These are phyloP conservation scores for Aspergillus bombycis DNA, from an alignment of 2,329 filamentous ascomycete genomes.

Conservation along the genomic window DNA sequence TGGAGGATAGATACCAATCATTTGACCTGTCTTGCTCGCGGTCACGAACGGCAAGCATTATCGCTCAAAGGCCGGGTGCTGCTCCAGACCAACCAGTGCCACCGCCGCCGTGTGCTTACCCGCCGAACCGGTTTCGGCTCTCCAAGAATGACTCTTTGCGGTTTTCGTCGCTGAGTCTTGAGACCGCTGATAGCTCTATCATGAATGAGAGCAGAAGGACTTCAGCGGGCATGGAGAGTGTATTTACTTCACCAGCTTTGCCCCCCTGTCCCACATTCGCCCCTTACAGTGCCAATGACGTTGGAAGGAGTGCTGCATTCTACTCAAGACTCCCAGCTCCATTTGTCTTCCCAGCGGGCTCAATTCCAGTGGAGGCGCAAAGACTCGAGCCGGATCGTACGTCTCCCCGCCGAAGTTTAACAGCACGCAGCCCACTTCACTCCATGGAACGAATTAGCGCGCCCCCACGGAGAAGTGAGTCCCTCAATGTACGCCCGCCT, in stretches of 20 bases:
- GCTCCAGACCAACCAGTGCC: slow-evolving; percentile 42
- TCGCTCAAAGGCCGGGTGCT: slow-evolving; percentile 36
- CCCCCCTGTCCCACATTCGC: slow-evolving; percentile 39
- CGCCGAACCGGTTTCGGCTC: slow-evolving; percentile 36
- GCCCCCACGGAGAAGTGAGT: slow-evolving; percentile 36
- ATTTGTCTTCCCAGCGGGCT: slow-evolving; percentile 32
- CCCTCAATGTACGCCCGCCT: slow-evolving; percentile 28
- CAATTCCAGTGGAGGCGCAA: slow-evolving; percentile 26
- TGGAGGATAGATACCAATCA: slow-evolving; percentile 25
- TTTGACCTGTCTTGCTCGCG: slow-evolving; percentile 29
- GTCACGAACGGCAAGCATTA: slow-evolving; percentile 37
- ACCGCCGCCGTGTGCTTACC: slow-evolving; percentile 36
- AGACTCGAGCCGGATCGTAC: slow-evolving; percentile 26
- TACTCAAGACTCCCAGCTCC: slow-evolving; percentile 28
- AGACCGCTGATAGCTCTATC: slow-evolving; percentile 44
- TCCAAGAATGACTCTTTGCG: slow-evolving; percentile 41
- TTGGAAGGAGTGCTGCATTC: slow-evolving; percentile 34
- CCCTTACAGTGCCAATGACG: slow-evolving; percentile 43
- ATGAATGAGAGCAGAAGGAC: slow-evolving; percentile 35
- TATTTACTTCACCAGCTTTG: slow-evolving; percentile 34
- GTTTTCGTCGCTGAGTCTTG: slow-evolving; percentile 40
- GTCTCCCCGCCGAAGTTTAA: slow-evolving; percentile 40
- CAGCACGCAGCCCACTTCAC: slow-evolving; percentile 33
- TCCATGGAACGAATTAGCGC: slow-evolving; percentile 28
- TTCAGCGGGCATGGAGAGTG: slow-evolving; percentile 31